Evolutionary conservation across 2,329 filamentous ascomycete genomes (phyloP).

Genomic region (Hypoxylon sp.): DNA sequence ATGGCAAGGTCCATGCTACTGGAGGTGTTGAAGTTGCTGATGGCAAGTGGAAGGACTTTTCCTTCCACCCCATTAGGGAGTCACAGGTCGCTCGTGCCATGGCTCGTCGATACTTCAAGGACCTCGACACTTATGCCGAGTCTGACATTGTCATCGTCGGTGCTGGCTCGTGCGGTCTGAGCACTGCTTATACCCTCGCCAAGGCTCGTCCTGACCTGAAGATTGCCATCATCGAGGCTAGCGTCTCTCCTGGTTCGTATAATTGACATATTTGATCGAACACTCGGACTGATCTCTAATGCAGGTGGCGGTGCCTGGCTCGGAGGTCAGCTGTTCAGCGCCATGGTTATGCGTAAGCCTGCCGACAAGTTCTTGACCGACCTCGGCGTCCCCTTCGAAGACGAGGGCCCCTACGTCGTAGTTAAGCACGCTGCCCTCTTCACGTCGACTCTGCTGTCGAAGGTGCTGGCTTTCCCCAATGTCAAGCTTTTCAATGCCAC

Average conservation of each 20-base stretch:
- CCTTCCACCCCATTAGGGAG: slow-evolving; percentile 89
- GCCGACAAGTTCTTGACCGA: slow-evolving; percentile 87
- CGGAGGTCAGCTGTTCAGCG: slow-evolving; percentile 92
- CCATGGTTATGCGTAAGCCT: slow-evolving; percentile 96
- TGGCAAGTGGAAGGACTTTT: slow-evolving; percentile 85
- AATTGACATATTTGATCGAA: slow-evolving; percentile 24
- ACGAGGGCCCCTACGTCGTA: slow-evolving; percentile 89
- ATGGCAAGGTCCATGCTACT: slow-evolving; percentile 57
- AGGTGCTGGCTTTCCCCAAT: slow-evolving; percentile 88
- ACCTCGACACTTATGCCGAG: slow-evolving; percentile 90
- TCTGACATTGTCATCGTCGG: slow-evolving; percentile 95
- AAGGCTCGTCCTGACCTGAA: slow-evolving; percentile 89
- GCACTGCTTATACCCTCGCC: slow-evolving; percentile 85
- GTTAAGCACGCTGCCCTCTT: slow-evolving; percentile 96
- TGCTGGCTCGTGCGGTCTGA: slow-evolving; percentile 89
- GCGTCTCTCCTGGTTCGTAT: slow-evolving; percentile 77
- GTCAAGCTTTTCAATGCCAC: slow-evolving; percentile 98
- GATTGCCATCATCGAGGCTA: slow-evolving; percentile 91
- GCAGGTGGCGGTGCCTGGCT: slow-evolving; percentile 89
- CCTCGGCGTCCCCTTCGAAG: slow-evolving; percentile 86
- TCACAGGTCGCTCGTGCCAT: slow-evolving; percentile 93
- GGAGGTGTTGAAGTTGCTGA: slow-evolving; percentile 75
- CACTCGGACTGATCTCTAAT: slow-evolving; percentile 44
- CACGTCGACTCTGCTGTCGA: slow-evolving; percentile 87
- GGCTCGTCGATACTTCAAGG: slow-evolving; percentile 92